These are phyloP conservation scores for Ogataea populi-albae DNA, from an alignment of 805 yeast genomes.

Conservation along the genomic window DNA sequence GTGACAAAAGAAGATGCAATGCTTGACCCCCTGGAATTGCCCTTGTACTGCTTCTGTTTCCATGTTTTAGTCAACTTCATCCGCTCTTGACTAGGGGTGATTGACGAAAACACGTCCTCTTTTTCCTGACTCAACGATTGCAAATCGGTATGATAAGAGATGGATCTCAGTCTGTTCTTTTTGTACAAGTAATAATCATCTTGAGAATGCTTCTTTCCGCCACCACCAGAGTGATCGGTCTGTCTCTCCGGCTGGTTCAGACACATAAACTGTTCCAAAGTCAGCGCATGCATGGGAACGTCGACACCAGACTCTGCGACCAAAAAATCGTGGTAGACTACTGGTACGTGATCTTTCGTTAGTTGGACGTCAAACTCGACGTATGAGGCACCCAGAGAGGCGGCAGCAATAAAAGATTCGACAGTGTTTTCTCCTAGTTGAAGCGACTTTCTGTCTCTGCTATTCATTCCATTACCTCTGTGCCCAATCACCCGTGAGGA, in stretches of 20 bases:
- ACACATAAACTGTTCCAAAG: slow-evolving; percentile 81
- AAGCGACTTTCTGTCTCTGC: slow-evolving; percentile 64
- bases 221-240: slow-evolving; percentile 9
- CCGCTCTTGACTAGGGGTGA: slow-evolving; percentile 47
- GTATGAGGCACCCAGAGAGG: slow-evolving; percentile 92
- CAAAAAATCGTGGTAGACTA: slow-evolving; percentile 88
- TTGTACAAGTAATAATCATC: slow-evolving; percentile 32
- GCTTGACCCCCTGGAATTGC: slow-evolving; percentile 85
- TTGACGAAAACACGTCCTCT: slow-evolving; percentile 29
- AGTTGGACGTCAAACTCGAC: slow-evolving; percentile 96
- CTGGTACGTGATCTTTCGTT: slow-evolving; percentile 88
- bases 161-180: slow-evolving; percentile 36
- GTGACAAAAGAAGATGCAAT: slow-evolving; percentile 93
- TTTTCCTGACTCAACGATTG: slow-evolving; percentile 2
- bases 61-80: slow-evolving; percentile 88
- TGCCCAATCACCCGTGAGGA: slow-evolving; percentile 93
- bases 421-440: slow-evolving; percentile 95
- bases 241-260: slow-evolving; percentile 36
- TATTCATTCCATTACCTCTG: slow-evolving; percentile 90
- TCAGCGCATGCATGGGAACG: slow-evolving; percentile 91
- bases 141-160: slow-evolving; percentile 24
- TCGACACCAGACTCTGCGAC: slow-evolving; percentile 96
- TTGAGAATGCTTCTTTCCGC: slow-evolving; percentile 20
- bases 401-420: slow-evolving; percentile 93
- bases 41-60: slow-evolving; percentile 83